Evolutionary conservation across 1,139 yeast genomes (phyloP), one percentile per base, ranked within the genome.

Genomic region (Spathaspora jeffriesii): DNA sequence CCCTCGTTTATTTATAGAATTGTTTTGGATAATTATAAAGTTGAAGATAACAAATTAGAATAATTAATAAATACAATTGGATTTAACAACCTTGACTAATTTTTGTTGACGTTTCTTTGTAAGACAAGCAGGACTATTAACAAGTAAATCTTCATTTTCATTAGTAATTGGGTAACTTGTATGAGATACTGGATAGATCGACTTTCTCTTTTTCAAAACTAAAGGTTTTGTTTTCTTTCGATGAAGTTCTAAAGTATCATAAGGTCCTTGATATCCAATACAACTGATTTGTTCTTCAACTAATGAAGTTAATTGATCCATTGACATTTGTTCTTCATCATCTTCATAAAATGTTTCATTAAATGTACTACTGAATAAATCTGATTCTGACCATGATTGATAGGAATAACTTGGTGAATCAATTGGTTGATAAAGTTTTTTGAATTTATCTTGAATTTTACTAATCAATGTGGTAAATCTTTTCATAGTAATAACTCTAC

Each of bases 1-100:
- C 99, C 99, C 43, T 90, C 96, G 55, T 95, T 93, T 69, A 87
- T 93, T 47, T 95, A 95, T 69, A 85, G 99, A 70, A 87, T 93
- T 51, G 96, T 93, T 39, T 81, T 92, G 72, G 99, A 95, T 68
- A 91, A 92, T 67, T 95, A 95, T 70, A 86, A 86, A 65, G 82
- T 85, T 44, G 92, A 88, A 59, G 97, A 92, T 67, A 88, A 82
- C 50, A 78, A 79, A 59, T 34, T 34, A 7, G 32, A 30, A 30
- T 30, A 30, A 17, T n/a, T 25, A 17, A n/a, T 18, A 34, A 5
- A 17, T 10, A 18, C 23, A 18, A 34, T 34, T 34, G 18, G 22
- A 11, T 34, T 34, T 34, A 17, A 34, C 23, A 10, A 34, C 14
- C 18, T 34, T 34, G 18, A 34, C 7, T 18, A 17, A 30, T 17